Conservation (phyloP, 371 early-diverging fungal genomes). For the Circinella umbellata region DNA sequence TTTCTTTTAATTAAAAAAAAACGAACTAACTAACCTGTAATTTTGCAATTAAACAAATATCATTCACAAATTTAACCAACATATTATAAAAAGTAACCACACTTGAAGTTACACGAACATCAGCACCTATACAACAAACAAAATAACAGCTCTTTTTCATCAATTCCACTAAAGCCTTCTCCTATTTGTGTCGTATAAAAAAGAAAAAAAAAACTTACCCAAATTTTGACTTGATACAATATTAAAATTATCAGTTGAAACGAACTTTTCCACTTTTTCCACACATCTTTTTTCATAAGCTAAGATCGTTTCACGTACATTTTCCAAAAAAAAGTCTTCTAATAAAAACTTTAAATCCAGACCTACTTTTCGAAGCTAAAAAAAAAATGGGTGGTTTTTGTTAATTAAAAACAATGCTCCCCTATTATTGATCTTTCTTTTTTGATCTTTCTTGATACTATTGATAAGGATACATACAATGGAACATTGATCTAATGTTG, state of each 20-base stretch:
- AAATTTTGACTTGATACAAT: conserved; percentile 64
- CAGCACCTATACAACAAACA: conserved; percentile 23
- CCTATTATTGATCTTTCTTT: not conserved
- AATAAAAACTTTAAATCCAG: conserved; percentile 87
- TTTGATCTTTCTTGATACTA: not conserved
- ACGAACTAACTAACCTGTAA: conserved; percentile 55
- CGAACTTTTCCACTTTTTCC: conserved; percentile 62
- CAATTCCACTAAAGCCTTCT: not conserved
- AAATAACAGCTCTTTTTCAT: conserved; percentile 6
- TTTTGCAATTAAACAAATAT: conserved; percentile 71
- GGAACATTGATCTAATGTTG: conserved; percentile 74
- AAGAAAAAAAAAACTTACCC: conserved; percentile 30
- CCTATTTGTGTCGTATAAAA: not conserved
- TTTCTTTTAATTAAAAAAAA: no score
- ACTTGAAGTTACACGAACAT: conserved; percentile 59
- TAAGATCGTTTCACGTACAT: conserved; percentile 71
- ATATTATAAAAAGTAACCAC: conserved; percentile 69
- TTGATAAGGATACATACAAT: conserved; percentile 50
- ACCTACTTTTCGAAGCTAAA: conserved; percentile 71
- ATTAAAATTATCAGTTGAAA: conserved; percentile 65
- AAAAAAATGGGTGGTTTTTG: not conserved
- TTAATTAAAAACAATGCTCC: no score
- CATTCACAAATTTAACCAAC: conserved; percentile 81
- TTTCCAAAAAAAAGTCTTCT: conserved; percentile 77
- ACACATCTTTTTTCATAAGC: conserved; percentile 59